A percentile compares a stretch with the other conserved stretches of the same genome.
These are phyloP conservation scores for Cajanus cajan DNA, from an alignment of 306 rosid species.

Conservation along the genomic window DNA sequence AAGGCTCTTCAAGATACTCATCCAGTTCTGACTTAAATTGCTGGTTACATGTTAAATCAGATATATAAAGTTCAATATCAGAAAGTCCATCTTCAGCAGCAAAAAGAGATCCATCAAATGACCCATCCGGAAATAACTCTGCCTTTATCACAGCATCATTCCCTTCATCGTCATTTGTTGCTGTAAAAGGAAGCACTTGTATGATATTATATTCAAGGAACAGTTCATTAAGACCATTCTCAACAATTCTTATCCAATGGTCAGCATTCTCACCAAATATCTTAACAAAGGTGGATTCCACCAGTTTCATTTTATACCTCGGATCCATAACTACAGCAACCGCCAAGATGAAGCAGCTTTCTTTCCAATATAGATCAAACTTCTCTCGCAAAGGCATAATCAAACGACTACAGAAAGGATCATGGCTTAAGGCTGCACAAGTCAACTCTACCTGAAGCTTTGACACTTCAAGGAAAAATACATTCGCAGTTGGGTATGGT, in stretches of 20 bases:
- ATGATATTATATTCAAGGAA: conserved; percentile 55
- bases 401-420: conserved; percentile 58
- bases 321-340: conserved; percentile 88
- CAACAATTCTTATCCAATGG: conserved; percentile 58
- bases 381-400: conserved; percentile 64
- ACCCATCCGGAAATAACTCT: conserved; percentile 50
- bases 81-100: conserved; percentile 53
- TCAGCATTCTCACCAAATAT: conserved; percentile 75
- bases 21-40: conserved; percentile 67
- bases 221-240: conserved; percentile 66
- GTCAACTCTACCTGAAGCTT: conserved; percentile 64
- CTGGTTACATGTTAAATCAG: conserved; percentile 60
- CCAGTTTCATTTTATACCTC: conserved; percentile 74
- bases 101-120: conserved; percentile 49
- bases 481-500: conserved; percentile 69
- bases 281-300: conserved; percentile 65
- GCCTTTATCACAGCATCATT: conserved; percentile 42
- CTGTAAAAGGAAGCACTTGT: conserved; percentile 56
- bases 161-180: conserved; percentile 46
- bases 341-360: conserved; percentile 69
- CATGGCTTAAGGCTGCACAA: conserved; percentile 56
- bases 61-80: conserved; percentile 69
- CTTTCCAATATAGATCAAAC: conserved; percentile 82
- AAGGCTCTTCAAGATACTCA: conserved; percentile 79
- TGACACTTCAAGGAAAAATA: conserved; percentile 64